Evolutionary conservation across 1,284 basidiomycete species (phyloP).

Genomic region (Mycena sp.): DNA sequence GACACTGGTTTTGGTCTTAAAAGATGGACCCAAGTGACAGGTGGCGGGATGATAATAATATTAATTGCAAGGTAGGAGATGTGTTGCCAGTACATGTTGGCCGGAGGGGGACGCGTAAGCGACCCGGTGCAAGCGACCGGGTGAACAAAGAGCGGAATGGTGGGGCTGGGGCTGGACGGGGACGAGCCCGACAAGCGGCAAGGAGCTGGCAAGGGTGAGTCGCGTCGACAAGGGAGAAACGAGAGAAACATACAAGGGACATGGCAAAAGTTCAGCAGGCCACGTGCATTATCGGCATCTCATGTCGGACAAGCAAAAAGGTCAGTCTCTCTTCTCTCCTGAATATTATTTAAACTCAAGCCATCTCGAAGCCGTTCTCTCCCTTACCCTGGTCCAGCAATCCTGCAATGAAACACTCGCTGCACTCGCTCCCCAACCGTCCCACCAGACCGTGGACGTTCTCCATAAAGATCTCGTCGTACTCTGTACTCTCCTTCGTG

Average conservation of each 20-base stretch:
- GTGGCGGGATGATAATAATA: conserved; percentile 33
- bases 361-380: conserved; percentile 39
- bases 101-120: conserved; percentile 27
- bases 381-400: conserved; percentile 47
- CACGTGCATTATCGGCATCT: too few relatives aligned
- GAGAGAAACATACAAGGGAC: conserved; percentile 7
- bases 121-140: conserved; percentile 12
- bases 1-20: conserved; percentile 53
- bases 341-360: neutral
- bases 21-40: conserved; percentile 66
- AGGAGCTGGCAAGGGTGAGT: conserved; percentile 22
- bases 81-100: conserved; percentile 14
- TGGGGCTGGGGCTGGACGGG: conserved; percentile 7
- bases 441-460: conserved; percentile 45
- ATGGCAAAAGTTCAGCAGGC: too few relatives aligned
- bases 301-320: conserved; percentile 14
- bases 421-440: conserved; percentile 35
- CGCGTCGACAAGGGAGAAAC: conserved; percentile 1
- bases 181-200: conserved; percentile 25
- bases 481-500: conserved; percentile 69
- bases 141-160: conserved; percentile 22
- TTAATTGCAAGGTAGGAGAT: conserved; percentile 18
- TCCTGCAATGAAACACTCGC: conserved; percentile 57
- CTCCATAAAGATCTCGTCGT: conserved; percentile 67
- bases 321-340: neutral